phyloP scores from a whole-genome alignment of 208 protist species.

The Angomonas ambiguus region DNA sequence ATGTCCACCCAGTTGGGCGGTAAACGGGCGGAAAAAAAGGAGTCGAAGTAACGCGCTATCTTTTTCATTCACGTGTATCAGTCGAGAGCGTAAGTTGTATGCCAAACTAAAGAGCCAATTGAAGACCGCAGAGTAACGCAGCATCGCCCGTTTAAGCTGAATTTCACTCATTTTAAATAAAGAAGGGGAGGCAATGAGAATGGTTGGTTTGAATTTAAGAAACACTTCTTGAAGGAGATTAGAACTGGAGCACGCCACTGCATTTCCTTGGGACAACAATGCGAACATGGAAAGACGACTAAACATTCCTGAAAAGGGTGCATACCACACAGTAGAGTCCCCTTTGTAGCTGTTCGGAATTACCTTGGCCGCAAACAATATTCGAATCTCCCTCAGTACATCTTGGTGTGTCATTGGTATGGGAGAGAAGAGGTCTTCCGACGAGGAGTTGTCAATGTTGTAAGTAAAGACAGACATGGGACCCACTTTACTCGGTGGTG shows the following conservation, averaged over 20 bases:
- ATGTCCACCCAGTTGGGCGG: conserved; percentile 60
- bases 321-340: conserved; percentile 75
- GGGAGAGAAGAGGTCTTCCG: conserved; percentile 19
- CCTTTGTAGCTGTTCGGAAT: conserved; percentile 48
- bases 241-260: conserved; percentile 46
- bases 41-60: conserved; percentile 71
- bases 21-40: conserved; percentile 71
- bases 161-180: conserved; percentile 68
- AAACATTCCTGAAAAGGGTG: conserved; percentile 67
- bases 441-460: conserved; percentile 56
- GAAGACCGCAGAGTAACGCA: conserved; percentile 54
- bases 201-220: conserved; percentile 54
- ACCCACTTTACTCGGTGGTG: conserved; percentile 10
- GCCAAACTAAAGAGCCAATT: conserved; percentile 63
- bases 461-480: conserved; percentile 47
- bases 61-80: conserved; percentile 68
- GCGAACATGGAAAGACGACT: conserved; percentile 68
- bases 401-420: conserved; percentile 61
- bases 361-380: conserved; percentile 53
- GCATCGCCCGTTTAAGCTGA: conserved; percentile 55
- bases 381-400: conserved; percentile 57
- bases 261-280: conserved; percentile 65
- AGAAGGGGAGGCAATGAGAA: conserved; percentile 61
- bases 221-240: conserved; percentile 47
- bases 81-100: conserved; percentile 66